A percentile compares a stretch with the other conserved stretches of the same genome.
phyloP scores from a whole-genome alignment of 176 grass and related monocot genomes.

The Thalia dealbata region DNA sequence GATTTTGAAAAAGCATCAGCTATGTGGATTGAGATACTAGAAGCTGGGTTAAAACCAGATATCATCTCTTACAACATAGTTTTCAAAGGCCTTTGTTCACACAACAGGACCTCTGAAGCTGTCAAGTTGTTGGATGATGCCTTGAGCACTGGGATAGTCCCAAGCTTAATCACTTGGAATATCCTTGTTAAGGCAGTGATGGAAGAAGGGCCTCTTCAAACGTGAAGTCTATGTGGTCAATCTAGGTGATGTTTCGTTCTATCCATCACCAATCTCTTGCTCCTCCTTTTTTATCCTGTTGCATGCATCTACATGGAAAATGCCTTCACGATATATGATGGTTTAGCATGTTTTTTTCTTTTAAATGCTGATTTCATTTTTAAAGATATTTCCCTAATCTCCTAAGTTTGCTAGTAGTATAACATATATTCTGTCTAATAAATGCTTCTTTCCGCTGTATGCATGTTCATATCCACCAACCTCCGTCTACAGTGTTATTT shows the following conservation, averaged over 20 bases:
- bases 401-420: neutral
- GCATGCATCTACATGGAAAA: neutral
- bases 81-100: constrained; percentile 89
- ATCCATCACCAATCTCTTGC: neutral
- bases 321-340: neutral
- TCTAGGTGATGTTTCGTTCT: constrained; percentile 17
- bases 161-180: constrained; percentile 81
- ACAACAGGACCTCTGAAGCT: constrained; percentile 52
- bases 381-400: neutral
- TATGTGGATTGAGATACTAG: constrained; percentile 54
- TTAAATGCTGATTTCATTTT: neutral
- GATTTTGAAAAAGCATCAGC: constrained; percentile 43
- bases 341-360: neutral
- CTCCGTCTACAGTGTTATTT: neutral
- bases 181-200: constrained; percentile 78
- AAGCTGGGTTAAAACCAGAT: constrained; percentile 65
- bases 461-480: no score
- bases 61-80: constrained; percentile 73
- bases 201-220: constrained; percentile 37
- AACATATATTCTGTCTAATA: neutral
- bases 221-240: constrained; percentile 29
- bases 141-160: constrained; percentile 45
- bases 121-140: constrained; percentile 55
- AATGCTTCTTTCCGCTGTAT: neutral
- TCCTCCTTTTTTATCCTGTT: neutral